Evolutionary conservation across 768 basidiomycete species (phyloP).

Genomic region (Pisolithus microcarpus): DNA sequence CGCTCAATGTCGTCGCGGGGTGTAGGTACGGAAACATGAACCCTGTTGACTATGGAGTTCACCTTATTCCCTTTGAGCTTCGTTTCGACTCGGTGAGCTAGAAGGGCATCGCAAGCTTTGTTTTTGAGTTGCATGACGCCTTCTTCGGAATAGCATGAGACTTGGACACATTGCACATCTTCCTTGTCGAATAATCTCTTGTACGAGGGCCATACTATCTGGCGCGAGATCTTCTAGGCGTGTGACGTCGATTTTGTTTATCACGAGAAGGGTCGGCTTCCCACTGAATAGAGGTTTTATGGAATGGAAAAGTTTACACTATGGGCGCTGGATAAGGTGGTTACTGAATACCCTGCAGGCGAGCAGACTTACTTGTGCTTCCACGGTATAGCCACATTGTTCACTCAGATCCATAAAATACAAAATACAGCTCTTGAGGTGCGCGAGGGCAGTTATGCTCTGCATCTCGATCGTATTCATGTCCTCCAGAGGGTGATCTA

Average conservation of each 20-base stretch:
- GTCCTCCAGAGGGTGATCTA: slow-evolving; percentile 97
- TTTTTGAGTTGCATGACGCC: slow-evolving; percentile 97
- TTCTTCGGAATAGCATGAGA: slow-evolving; percentile 94
- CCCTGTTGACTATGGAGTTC: slow-evolving; percentile 87
- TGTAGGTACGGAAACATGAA: slow-evolving; percentile 91
- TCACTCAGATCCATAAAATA: slow-evolving; percentile 99
- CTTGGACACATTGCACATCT: slow-evolving; percentile 68
- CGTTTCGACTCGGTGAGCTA: slow-evolving; percentile 88
- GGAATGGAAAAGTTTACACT: slow-evolving; percentile 99
- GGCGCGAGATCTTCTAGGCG: slow-evolving; percentile 78
- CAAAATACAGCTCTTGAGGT: slow-evolving; percentile 86
- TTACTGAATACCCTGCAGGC: slow-evolving; percentile 1
- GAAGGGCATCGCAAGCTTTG: slow-evolving; percentile 88
- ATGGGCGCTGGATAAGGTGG: slow-evolving; percentile 3
- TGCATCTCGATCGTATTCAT: slow-evolving; percentile 99
- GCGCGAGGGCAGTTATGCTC: slow-evolving; percentile 95
- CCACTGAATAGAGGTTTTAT: slow-evolving; percentile 95
- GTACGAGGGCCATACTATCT: slow-evolving; percentile 71
- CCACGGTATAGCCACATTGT: slow-evolving; percentile 95
- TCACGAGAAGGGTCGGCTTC: slow-evolving; percentile 90
- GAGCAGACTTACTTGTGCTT: slow-evolving; percentile 70
- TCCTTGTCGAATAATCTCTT: slow-evolving; percentile 78
- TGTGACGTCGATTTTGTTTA: slow-evolving; percentile 96
- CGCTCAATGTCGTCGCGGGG: slow-evolving; percentile 86
- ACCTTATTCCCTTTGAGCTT: slow-evolving; percentile 94